phyloP scores from a whole-genome alignment of 2,329 filamentous ascomycete genomes.

The Lachnellula subtilissima region DNA sequence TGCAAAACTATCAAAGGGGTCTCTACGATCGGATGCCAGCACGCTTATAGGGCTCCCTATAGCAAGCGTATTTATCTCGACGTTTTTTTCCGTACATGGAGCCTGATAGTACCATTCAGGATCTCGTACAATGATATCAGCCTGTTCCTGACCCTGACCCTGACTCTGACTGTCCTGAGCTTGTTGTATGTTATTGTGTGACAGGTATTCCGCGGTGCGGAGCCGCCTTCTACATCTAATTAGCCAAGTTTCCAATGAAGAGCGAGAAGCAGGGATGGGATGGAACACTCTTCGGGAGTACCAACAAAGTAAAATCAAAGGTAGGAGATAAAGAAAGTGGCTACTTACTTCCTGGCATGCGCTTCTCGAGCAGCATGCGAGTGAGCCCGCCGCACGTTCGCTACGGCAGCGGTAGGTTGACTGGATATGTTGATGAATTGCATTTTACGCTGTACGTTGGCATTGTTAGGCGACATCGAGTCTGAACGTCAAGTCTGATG shows the following conservation, averaged over 20 bases:
- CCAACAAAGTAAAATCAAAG: background rate
- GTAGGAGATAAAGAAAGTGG: no score
- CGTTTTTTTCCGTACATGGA: background rate
- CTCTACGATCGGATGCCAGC: background rate
- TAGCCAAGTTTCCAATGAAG: no score
- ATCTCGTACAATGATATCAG: no score
- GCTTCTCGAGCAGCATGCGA: background rate
- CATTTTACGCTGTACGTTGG: background rate
- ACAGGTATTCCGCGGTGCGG: no score
- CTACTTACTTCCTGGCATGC: background rate
- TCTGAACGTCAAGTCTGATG: background rate
- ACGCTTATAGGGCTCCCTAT: constrained; percentile 45
- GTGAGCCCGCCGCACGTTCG: background rate
- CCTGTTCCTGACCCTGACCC: no score
- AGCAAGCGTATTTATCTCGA: background rate
- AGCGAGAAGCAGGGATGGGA: no score
- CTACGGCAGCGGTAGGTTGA: background rate
- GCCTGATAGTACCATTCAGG: background rate
- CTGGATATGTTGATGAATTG: background rate
- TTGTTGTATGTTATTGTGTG: no score
- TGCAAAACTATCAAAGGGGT: background rate
- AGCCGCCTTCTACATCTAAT: no score
- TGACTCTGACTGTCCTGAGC: no score
- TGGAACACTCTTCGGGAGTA: background rate
- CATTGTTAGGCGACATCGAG: no score